Conservation (phyloP, 2,329 filamentous ascomycete species). For the Alternaria sp. region DNA sequence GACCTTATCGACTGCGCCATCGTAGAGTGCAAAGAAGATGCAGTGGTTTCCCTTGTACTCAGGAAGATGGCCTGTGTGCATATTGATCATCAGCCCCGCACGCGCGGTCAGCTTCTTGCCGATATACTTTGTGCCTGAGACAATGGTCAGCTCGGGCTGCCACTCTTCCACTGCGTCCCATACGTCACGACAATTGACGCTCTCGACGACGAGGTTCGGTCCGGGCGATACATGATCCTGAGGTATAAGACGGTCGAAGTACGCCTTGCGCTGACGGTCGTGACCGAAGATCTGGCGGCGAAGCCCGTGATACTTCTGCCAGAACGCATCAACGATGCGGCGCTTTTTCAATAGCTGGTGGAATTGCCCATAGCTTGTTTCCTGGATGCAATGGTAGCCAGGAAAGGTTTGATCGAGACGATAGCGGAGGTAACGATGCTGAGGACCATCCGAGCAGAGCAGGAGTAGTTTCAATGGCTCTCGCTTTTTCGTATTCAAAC, state of each 20-base stretch:
- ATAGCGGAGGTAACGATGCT: neutral
- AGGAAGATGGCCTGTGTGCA: neutral
- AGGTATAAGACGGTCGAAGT: neutral
- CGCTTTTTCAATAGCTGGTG: neutral
- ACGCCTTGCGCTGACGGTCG: neutral
- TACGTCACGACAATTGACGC: neutral
- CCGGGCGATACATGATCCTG: neutral
- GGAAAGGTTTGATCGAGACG: neutral
- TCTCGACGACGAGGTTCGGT: neutral
- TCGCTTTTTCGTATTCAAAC: neutral
- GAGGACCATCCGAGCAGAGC: neutral
- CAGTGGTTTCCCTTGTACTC: neutral
- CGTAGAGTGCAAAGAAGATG: neutral
- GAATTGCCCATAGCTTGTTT: neutral
- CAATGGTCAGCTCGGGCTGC: neutral
- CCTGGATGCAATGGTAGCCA: neutral
- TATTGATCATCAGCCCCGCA: neutral
- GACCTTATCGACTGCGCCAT: neutral
- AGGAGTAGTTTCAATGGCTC: neutral
- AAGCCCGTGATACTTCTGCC: neutral
- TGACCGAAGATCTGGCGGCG: neutral
- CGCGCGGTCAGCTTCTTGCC: neutral
- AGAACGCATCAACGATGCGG: neutral
- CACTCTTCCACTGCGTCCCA: neutral
- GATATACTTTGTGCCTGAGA: neutral